Base-by-base conservation (phyloP, 768 basidiomycete species). In the Russula lepida region DNA sequence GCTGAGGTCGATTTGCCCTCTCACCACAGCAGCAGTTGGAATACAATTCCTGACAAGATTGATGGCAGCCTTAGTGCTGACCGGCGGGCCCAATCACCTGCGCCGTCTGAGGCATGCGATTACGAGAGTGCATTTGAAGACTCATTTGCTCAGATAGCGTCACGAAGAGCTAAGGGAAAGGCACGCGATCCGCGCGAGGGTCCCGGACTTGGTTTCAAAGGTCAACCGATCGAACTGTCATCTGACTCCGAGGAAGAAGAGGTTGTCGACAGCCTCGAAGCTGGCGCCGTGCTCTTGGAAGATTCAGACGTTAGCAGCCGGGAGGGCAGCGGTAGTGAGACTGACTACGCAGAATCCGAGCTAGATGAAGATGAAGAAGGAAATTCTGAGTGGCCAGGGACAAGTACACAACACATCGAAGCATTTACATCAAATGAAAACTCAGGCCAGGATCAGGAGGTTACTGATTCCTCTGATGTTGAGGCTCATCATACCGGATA, bases 181-280 rank as follows among this genome's bases (percentile, higher is more conserved):
- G 80, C 77, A 54, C 78, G 84, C 53, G 84, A 84, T 67, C 80
- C 81, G 9, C 73, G 81, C 50, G 83, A 85, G 65, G 84, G 83
- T 6, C 79, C 82, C 46, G 82, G 82, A 4, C 73, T 82, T 35
- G 73, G 75, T 25, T 70, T 71, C 72, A 46, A 73, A 70, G 35
- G 72, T 44, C 72, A 79, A 54, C 81, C 81, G 15, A 83, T 84
- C 54, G 78, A 80, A 63, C 62, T 69, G 5, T 75, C 81, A 37
- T 70, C 67, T 39, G 77, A 73, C 54, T 76, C 75, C 13, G 75
- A 73, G 21, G 62, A 67, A 25, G 72, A 68, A 21, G 71, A 70
- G 35, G 73, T 74, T 12, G 69, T 71, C 37, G 65, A 71, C 57
- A 74, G 69, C 25, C 54, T 65, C 27, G 66, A 56, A 15, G 65